These are phyloP conservation scores for Beauveria bassiana DNA, from an alignment of 2,329 filamentous ascomycete species.

Conservation along the genomic window DNA sequence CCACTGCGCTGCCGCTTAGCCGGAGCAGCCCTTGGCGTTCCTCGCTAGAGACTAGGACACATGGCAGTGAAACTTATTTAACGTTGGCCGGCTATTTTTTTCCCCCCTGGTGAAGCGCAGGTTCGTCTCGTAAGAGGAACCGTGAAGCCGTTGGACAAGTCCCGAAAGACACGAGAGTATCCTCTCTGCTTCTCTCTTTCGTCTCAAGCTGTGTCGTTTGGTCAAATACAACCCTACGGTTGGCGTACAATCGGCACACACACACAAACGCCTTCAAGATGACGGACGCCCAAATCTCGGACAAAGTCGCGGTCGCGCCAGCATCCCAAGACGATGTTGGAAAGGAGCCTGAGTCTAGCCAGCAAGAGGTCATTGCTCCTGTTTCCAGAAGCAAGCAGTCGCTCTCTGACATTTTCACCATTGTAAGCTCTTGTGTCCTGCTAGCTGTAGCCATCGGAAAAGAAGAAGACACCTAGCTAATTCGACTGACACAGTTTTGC, in stretches of 20 bases:
- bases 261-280: background rate
- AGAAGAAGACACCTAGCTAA: background rate
- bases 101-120: background rate
- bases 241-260: background rate
- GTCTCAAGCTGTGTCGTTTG: background rate
- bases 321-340: background rate
- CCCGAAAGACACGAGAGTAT: background rate
- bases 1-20: conserved; percentile 8
- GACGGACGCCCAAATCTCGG: background rate
- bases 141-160: background rate
- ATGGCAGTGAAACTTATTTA: background rate
- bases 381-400: conserved; percentile 14
- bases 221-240: background rate
- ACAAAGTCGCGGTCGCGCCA: conserved; percentile 1
- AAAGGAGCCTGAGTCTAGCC: background rate
- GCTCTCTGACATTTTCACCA: conserved; percentile 21
- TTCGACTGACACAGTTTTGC: conserved; percentile 16
- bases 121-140: background rate
- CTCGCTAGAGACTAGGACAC: background rate
- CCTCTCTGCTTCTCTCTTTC: background rate
- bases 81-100: background rate
- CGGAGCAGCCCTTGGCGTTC: background rate
- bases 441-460: background rate
- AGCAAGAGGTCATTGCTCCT: background rate
- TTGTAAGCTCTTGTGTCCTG: conserved; percentile 12